These are phyloP conservation scores for Calycina marina DNA, from an alignment of 2,329 filamentous ascomycete genomes.

Conservation along the genomic window DNA sequence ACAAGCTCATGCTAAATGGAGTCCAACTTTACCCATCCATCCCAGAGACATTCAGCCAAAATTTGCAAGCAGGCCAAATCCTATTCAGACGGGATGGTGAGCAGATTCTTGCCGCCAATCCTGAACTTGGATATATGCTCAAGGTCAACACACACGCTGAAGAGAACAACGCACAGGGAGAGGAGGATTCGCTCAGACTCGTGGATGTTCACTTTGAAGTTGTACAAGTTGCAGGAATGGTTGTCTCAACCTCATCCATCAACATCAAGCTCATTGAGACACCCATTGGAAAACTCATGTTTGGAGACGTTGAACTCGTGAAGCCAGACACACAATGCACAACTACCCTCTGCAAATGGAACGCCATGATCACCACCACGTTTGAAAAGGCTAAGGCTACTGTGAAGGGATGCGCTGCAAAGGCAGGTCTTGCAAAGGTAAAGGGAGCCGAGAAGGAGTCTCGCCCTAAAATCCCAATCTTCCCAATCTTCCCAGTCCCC, in stretches of 20 bases:
- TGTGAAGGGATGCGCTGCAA: slow-evolving; percentile 26
- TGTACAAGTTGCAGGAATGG: slow-evolving; percentile 41
- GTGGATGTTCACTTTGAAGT: slow-evolving; percentile 38
- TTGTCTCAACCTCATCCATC: slow-evolving; percentile 40
- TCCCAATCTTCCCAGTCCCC: too few species aligned
- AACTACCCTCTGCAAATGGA: slow-evolving; percentile 40
- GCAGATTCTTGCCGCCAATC: slow-evolving; percentile 16
- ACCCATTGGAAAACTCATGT: slow-evolving; percentile 36
- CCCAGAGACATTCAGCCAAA: slow-evolving; percentile 25
- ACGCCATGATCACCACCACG: slow-evolving; percentile 32
- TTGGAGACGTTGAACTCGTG: slow-evolving; percentile 30
- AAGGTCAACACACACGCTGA: slow-evolving; percentile 25
- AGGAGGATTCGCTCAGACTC: background rate
- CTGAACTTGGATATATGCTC: slow-evolving; percentile 15
- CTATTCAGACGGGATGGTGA: slow-evolving; percentile 22
- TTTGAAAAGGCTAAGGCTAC: too few species aligned
- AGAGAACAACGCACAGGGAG: slow-evolving; percentile 22
- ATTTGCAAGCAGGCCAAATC: slow-evolving; percentile 32
- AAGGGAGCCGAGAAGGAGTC: slow-evolving; percentile 9
- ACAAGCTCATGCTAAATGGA: slow-evolving; percentile 42
- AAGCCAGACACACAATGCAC: slow-evolving; percentile 25
- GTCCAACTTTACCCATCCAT: slow-evolving; percentile 41
- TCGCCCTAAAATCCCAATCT: slow-evolving; percentile 9
- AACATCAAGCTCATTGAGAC: slow-evolving; percentile 48
- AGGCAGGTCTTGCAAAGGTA: too few species aligned